Conservation (phyloP, 345 rosid genomes). For the Lagerstroemia speciosa region DNA sequence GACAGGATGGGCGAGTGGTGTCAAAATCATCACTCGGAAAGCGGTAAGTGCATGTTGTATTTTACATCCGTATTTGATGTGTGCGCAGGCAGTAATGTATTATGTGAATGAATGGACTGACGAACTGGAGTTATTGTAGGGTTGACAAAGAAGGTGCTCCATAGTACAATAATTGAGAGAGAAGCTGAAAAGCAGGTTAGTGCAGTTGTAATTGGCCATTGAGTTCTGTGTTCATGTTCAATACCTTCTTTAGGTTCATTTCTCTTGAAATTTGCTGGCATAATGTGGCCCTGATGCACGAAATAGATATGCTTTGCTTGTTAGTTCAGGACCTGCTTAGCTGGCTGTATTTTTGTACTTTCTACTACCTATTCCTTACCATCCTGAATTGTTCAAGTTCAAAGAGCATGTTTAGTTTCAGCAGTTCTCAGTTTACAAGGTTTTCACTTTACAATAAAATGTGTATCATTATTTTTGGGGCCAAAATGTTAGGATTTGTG, state of each 20-base stretch:
- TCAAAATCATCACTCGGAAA: constrained; percentile 70
- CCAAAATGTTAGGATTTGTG: background rate
- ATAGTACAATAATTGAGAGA: constrained; percentile 54
- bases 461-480: background rate
- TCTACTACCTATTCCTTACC: background rate
- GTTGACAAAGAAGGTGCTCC: constrained; percentile 66
- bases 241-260: background rate
- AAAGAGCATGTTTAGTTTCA: background rate
- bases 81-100: background rate
- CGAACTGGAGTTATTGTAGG: constrained; percentile 34
- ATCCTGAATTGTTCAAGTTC: background rate
- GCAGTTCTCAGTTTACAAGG: background rate
- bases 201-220: constrained; percentile 3
- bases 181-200: constrained; percentile 86
- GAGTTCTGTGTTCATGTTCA: background rate
- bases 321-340: background rate
- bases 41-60: constrained; percentile 31
- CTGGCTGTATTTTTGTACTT: background rate
- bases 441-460: background rate
- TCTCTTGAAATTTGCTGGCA: background rate
- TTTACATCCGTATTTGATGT: background rate
- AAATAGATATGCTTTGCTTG: too few relatives aligned
- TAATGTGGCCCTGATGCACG: background rate
- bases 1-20: constrained; percentile 93
- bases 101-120: background rate